These are phyloP conservation scores for Catharanthus roseus DNA, from an alignment of 257 asterid species.

Conservation along the genomic window DNA sequence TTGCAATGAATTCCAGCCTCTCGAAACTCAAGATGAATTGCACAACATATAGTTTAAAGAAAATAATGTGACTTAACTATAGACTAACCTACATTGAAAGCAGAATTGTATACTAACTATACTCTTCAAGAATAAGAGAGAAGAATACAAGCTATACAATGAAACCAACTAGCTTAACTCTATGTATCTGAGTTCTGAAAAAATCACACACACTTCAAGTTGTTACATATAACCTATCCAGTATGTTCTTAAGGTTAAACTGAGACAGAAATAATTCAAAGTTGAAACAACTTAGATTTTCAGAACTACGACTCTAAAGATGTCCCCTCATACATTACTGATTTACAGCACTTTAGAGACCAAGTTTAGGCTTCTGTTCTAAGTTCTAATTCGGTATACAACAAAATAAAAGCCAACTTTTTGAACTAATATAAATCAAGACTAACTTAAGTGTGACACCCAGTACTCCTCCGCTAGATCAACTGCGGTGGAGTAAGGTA, in stretches of 20 bases:
- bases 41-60: too few species aligned
- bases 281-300: background rate
- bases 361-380: background rate
- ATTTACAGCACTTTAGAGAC: background rate
- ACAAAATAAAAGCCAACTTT: too few species aligned
- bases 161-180: background rate
- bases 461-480: too few species aligned
- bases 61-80: too few species aligned
- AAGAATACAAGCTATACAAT: background rate
- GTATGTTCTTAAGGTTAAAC: background rate
- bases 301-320: background rate
- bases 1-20: too few species aligned
- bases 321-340: background rate
- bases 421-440: too few species aligned
- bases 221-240: background rate
- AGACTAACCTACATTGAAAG: too few species aligned
- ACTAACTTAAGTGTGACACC: too few species aligned
- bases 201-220: background rate
- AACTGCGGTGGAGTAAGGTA: too few species aligned
- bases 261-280: background rate
- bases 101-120: background rate
- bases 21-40: too few species aligned
- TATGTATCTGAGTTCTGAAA: background rate
- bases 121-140: background rate
- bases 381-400: too few species aligned